These are phyloP conservation scores for Aspergillus steynii DNA, from an alignment of 495 filamentous ascomycete species.

Conservation along the genomic window DNA sequence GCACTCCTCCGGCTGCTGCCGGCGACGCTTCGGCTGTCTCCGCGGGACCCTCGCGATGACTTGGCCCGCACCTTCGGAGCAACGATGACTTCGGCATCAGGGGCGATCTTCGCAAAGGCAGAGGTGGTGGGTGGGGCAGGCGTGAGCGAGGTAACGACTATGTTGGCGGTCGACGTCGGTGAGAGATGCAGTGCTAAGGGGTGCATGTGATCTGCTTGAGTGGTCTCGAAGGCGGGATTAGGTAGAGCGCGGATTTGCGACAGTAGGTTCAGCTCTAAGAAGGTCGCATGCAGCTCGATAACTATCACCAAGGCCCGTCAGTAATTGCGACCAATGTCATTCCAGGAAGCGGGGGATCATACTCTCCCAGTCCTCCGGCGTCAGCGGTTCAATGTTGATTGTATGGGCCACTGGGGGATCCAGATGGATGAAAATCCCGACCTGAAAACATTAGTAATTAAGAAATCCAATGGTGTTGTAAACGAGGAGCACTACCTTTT, in stretches of 20 bases:
- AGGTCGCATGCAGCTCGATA: constrained; percentile 93
- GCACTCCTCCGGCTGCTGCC: constrained; percentile 67
- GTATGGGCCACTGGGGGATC: constrained; percentile 89
- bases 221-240: constrained; percentile 67
- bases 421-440: constrained; percentile 71
- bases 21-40: constrained; percentile 70
- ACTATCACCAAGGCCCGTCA: constrained; percentile 45
- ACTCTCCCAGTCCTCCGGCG: constrained; percentile 93
- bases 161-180: constrained; percentile 91
- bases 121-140: constrained; percentile 68
- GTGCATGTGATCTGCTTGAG: constrained; percentile 57
- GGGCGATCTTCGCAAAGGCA: constrained; percentile 86
- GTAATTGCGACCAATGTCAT: neutral
- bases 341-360: constrained; percentile 24
- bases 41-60: constrained; percentile 50
- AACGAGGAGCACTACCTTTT: constrained; percentile 62
- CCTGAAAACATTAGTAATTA: constrained; percentile 38
- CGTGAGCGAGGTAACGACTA: constrained; percentile 75
- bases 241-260: constrained; percentile 91
- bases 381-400: constrained; percentile 93
- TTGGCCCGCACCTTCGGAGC: constrained; percentile 82
- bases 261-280: constrained; percentile 89
- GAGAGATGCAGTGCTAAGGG: constrained; percentile 91
- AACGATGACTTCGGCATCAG: constrained; percentile 94
- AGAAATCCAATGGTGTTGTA: neutral